Percentiles rank a stretch among this genome's conserved stretches.
Evolutionary conservation across 176 grass and related monocot species (phyloP).

Genomic region (Secale cereale): DNA sequence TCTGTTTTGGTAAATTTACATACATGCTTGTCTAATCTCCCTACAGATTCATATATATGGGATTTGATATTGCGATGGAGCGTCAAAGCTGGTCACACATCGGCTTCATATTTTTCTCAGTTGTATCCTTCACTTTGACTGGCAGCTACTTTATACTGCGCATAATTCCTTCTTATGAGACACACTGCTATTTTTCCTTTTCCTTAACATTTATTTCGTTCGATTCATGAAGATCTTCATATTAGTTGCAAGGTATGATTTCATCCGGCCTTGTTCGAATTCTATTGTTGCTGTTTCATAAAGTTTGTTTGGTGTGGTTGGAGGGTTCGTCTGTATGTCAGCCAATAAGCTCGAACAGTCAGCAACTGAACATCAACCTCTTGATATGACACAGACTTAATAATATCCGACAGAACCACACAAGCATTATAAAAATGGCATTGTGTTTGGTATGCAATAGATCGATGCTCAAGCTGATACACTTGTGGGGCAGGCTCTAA

Average conservation of each 20-base stretch:
- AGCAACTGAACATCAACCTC: not conserved
- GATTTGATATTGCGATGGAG: constrained; percentile 91
- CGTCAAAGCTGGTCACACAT: constrained; percentile 88
- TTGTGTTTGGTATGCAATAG: not conserved
- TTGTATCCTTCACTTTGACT: constrained; percentile 72
- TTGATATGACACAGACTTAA: not conserved
- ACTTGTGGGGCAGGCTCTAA: not conserved
- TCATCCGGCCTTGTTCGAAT: not conserved
- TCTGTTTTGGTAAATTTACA: not conserved
- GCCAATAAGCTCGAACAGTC: not conserved
- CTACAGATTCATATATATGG: constrained; percentile 95
- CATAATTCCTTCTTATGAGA: not conserved
- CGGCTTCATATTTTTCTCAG: constrained; percentile 94
- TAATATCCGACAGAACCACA: not conserved
- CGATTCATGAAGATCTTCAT: constrained; percentile 61
- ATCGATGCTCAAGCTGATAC: constrained; percentile 2
- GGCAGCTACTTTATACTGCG: constrained; percentile 25
- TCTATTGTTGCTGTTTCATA: not conserved
- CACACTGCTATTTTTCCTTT: constrained; percentile 30
- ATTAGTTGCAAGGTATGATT: constrained; percentile 79
- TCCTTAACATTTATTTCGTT: constrained; percentile 54
- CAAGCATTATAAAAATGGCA: not conserved
- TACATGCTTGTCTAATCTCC: constrained; percentile 2
- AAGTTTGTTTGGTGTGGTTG: not conserved
- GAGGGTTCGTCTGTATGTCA: not conserved